phyloP scores from a whole-genome alignment of 2,329 filamentous ascomycete species.

The Nannizziopsis arthrosporioides region DNA sequence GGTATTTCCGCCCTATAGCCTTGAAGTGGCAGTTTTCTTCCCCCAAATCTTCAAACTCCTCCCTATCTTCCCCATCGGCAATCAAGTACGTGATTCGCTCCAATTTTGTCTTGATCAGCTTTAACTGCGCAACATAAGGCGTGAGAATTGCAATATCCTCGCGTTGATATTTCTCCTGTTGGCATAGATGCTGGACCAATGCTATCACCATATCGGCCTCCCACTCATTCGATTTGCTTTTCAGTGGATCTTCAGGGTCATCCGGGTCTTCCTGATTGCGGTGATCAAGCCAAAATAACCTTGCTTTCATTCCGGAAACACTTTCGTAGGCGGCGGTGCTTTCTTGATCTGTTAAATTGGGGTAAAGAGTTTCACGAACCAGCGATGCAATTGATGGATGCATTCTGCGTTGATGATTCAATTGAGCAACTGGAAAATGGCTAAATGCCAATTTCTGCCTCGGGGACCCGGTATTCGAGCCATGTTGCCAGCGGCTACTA shows the following conservation, averaged over 20 bases:
- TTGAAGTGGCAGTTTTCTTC: no score
- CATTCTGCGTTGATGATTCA: slow-evolving; percentile 55
- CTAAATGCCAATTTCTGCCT: slow-evolving; percentile 57
- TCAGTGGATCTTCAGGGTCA: slow-evolving; percentile 17
- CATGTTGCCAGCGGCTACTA: no score
- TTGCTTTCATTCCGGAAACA: slow-evolving; percentile 38
- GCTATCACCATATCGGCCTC: slow-evolving; percentile 54
- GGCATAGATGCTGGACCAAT: slow-evolving; percentile 53
- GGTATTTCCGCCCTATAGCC: no score
- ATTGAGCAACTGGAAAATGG: slow-evolving; percentile 28
- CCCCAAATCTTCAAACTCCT: no score
- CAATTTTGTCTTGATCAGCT: no score
- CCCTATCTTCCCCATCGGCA: no score
- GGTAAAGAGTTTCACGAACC: slow-evolving; percentile 6
- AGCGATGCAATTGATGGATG: slow-evolving; percentile 50
- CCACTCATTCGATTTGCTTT: slow-evolving; percentile 35
- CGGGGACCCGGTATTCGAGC: no score
- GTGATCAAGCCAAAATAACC: slow-evolving; percentile 45
- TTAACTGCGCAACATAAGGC: slow-evolving; percentile 44
- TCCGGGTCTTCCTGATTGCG: slow-evolving; percentile 28
- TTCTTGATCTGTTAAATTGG: slow-evolving; percentile 21
- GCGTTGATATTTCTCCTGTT: slow-evolving; percentile 50
- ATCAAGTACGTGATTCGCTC: no score
- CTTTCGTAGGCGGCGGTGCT: slow-evolving; percentile 46
- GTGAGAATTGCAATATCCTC: slow-evolving; percentile 61